phyloP scores from a whole-genome alignment of 2,329 filamentous ascomycete species.

The Corynespora cassiicola region DNA sequence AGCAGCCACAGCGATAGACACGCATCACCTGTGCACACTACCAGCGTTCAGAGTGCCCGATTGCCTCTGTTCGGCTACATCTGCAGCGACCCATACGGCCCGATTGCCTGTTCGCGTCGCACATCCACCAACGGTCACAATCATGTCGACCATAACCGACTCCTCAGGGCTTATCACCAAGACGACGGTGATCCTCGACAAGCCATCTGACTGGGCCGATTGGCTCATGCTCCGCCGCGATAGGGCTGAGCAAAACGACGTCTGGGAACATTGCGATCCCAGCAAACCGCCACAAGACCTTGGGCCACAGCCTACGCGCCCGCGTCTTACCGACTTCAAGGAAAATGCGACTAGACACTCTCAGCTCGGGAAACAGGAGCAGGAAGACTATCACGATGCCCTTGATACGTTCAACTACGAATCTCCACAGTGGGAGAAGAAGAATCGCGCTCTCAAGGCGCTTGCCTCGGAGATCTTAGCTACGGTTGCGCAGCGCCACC shows the following conservation, averaged over 20 bases:
- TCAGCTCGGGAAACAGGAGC: not conserved
- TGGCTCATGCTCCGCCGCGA: constrained; percentile 3
- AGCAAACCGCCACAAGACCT: not conserved
- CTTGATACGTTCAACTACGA: not conserved
- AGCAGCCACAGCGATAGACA: too few species aligned
- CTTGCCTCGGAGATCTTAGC: constrained; percentile 2
- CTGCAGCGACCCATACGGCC: too few species aligned
- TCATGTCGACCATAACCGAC: too few species aligned
- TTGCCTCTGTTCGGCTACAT: too few species aligned
- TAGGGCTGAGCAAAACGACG: constrained; percentile 3
- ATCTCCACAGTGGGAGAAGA: constrained; percentile 4
- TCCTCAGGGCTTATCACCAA: too few species aligned
- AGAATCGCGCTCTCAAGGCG: constrained; percentile 2
- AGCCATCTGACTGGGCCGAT: constrained; percentile 6
- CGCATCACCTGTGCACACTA: too few species aligned
- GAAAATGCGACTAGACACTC: too few species aligned
- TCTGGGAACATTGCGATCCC: constrained; percentile 2
- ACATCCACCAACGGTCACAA: too few species aligned
- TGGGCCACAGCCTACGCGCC: too few species aligned
- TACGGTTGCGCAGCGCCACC: constrained; percentile 2
- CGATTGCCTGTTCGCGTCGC: too few species aligned
- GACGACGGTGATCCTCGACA: constrained; percentile 10
- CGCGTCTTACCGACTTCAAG: too few species aligned
- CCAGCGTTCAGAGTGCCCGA: too few species aligned
- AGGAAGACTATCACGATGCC: not conserved